Base-by-base conservation (phyloP, 768 basidiomycete species). In the Collybiopsis confluens region DNA sequence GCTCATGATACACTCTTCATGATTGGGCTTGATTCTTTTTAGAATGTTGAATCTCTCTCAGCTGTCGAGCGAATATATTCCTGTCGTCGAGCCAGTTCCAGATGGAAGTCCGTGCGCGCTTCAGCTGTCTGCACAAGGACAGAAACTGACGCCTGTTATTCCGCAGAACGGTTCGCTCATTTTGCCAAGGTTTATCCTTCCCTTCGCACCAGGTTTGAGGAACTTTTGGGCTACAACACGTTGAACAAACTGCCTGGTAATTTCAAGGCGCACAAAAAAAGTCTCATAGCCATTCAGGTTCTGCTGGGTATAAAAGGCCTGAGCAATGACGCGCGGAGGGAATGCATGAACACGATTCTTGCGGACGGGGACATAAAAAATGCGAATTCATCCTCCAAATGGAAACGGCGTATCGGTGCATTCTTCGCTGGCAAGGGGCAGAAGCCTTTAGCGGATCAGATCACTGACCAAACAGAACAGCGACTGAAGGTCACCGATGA, bases 251-350 rank as follows among this genome's bases (percentile, higher is more conserved):
- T 42, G 1, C n/a, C 7, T 15, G 18, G 23, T 42, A 23, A 2
- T 10, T 62, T 62, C 52, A 58, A 48, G 21, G 11, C 15, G 8
- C 16, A 54, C 16, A 63, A 62, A 49, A 58, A 59, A n/a, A 45
- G 60, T 10, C 26, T 61, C 20, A 20, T 40, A 4, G 7, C 62
- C 18, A 54, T 50, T 18, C 37, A 59, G 38, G 54, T 53, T 0
- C 23, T 56, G 18, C 47, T 59, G 5, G 45, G 59, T 42, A 16
- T 59, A 9, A 49, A 61, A 54, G 44, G 54, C 1, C 45, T 59
- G 27, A 55, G 58, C 24, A n/a, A 47, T 24, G 45, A n/a, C 9
- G 11, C 6, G 16, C 45, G 62, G 8, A 51, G 61, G 55, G 44
- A 57, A 4, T 49, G 58, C 24, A 56, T 61, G n/a, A n/a, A 54